Percentiles rank a stretch among this genome's conserved stretches.
Conservation (phyloP, 192 early-diverging fungal species). For the Rhizophlyctis rosea region DNA sequence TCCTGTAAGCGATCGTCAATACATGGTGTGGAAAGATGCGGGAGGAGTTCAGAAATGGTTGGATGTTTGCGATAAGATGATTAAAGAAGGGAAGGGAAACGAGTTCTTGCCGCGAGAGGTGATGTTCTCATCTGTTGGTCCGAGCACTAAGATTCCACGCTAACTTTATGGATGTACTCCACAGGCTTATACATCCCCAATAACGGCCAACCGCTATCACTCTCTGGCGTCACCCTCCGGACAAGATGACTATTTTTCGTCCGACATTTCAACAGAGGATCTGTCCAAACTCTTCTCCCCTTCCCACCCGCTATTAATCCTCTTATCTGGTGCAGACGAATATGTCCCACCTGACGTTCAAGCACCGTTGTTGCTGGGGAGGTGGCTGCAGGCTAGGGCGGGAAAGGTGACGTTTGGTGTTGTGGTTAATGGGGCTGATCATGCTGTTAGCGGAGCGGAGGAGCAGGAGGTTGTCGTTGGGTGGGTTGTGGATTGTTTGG, state of each 20-base stretch:
- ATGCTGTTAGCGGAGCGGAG: constrained; percentile 4
- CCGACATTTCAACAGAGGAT: neutral
- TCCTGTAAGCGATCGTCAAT: constrained; percentile 3
- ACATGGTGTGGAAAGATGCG: constrained; percentile 7
- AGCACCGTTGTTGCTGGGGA: neutral
- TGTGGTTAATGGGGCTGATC: neutral
- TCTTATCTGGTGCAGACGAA: constrained; percentile 8
- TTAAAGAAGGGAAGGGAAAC: neutral
- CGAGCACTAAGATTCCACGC: too few species aligned
- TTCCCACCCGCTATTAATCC: neutral
- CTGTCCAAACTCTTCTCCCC: neutral
- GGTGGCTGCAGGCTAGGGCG: neutral
- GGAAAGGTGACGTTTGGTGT: neutral
- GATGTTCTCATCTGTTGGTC: neutral
- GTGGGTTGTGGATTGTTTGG: neutral
- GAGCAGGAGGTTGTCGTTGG: neutral
- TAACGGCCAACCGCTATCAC: constrained; percentile 12
- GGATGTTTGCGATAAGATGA: neutral
- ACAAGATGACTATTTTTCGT: constrained; percentile 4
- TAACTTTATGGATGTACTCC: neutral
- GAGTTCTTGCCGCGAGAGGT: constrained; percentile 8
- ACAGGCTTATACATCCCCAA: constrained; percentile 2
- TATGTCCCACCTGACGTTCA: constrained; percentile 3
- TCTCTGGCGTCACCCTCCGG: constrained; percentile 2
- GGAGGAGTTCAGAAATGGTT: neutral